phyloP scores from a whole-genome alignment of 2,329 filamentous ascomycete genomes.

The Colletotrichum horii region DNA sequence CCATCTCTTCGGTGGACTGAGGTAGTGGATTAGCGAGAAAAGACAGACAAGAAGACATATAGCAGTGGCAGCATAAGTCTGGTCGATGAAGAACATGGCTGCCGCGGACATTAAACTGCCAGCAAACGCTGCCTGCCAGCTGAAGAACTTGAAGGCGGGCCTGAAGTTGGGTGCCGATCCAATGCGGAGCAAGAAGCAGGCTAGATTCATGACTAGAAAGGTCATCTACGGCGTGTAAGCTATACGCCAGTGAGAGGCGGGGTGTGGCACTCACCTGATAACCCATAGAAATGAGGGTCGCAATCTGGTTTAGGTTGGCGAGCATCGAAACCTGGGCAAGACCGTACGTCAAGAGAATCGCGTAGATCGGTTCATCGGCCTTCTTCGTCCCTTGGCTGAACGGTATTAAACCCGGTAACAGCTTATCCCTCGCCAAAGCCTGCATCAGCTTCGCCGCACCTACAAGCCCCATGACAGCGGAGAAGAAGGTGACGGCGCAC shows the following conservation, averaged over 20 bases:
- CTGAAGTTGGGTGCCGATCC: constrained; percentile 89
- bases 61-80: constrained; percentile 77
- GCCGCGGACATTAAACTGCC: constrained; percentile 78
- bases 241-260: not conserved
- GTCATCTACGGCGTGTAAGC: constrained; percentile 67
- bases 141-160: constrained; percentile 89
- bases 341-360: constrained; percentile 76
- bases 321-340: constrained; percentile 82
- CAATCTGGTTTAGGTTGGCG: constrained; percentile 85
- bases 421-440: constrained; percentile 78
- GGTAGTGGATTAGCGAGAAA: constrained; percentile 85
- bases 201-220: constrained; percentile 86
- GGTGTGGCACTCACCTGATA: constrained; percentile 65
- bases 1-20: constrained; percentile 85
- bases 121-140: constrained; percentile 78
- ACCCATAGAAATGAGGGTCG: constrained; percentile 88
- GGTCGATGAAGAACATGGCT: constrained; percentile 92
- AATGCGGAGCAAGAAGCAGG: constrained; percentile 85
- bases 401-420: constrained; percentile 76
- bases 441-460: constrained; percentile 85
- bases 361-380: constrained; percentile 76
- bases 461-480: constrained; percentile 85
- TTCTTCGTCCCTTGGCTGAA: constrained; percentile 77
- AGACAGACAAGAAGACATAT: constrained; percentile 77
- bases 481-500: constrained; percentile 83